Evolutionary conservation across 140 eudicot species (phyloP).

Genomic region (Ambrosia hybrid): DNA sequence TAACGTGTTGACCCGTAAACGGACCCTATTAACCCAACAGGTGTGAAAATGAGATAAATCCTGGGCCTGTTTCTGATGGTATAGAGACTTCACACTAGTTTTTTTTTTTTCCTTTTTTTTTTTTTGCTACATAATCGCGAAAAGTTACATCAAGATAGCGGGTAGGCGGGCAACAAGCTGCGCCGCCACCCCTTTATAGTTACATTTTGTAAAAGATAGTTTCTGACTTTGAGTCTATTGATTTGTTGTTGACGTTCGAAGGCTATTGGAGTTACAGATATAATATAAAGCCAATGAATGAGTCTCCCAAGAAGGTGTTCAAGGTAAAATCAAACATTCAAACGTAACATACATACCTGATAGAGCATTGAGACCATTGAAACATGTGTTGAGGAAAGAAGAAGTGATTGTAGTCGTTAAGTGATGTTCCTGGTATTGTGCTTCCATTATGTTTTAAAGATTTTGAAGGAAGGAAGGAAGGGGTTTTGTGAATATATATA

Average conservation of each 20-base stretch:
- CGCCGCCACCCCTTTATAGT: no score
- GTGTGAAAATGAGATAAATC: constrained; percentile 82
- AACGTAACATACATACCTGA: background rate
- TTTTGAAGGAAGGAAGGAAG: no score
- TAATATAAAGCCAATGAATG: constrained; percentile 60
- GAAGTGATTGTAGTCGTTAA: background rate
- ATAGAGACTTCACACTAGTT: background rate
- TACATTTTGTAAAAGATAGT: background rate
- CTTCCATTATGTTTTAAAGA: no score
- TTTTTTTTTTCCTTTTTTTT: background rate
- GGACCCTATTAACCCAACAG: background rate
- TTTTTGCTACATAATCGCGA: no score
- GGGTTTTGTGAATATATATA: no score
- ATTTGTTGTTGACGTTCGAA: constrained; percentile 30
- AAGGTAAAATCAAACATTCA: constrained; percentile 37
- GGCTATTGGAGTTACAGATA: constrained; percentile 74
- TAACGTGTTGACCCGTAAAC: no score
- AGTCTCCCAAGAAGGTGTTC: constrained; percentile 43
- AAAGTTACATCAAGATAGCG: no score
- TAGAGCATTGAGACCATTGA: constrained; percentile 2
- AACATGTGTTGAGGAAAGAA: constrained; percentile 4
- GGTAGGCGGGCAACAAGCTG: no score
- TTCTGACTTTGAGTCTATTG: constrained; percentile 2
- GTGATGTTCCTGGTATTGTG: background rate
- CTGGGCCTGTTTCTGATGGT: constrained; percentile 56